phyloP scores from a whole-genome alignment of 257 asterid genomes.

The Coffea eugenioides region DNA sequence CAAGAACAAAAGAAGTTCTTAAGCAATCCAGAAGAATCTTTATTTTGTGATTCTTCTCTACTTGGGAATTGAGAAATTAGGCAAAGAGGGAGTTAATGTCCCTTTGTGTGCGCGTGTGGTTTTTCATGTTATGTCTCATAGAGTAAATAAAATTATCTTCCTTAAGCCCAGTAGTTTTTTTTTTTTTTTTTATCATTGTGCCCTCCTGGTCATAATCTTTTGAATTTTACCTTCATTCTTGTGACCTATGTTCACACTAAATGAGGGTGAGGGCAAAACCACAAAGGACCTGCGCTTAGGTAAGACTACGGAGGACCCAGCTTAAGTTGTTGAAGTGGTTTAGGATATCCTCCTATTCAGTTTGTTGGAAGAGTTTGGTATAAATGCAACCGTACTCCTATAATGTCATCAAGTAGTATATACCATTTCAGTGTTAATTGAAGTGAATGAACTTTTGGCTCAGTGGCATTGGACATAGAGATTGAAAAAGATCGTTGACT shows the following conservation, averaged over 20 bases:
- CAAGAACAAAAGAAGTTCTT: background rate
- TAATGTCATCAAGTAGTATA: no score
- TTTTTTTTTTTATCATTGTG: no score
- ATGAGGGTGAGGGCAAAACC: no score
- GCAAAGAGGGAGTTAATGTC: no score
- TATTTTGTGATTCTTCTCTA: background rate
- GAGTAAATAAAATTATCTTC: no score
- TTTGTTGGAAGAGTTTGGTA: background rate
- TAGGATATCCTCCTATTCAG: background rate
- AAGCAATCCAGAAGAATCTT: background rate
- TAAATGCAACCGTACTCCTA: background rate
- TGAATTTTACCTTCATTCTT: no score
- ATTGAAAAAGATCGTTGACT: background rate
- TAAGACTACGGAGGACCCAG: no score
- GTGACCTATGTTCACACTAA: no score
- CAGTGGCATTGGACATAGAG: background rate
- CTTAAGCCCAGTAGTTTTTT: no score
- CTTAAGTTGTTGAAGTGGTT: background rate
- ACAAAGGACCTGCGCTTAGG: no score
- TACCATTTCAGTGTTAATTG: background rate
- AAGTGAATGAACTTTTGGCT: background rate
- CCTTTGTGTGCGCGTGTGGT: background rate
- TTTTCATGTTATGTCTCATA: background rate
- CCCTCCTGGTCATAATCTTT: background rate
- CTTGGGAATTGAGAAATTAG: background rate